Conservation (phyloP, 768 basidiomycete genomes). For the Lentinula lateritia region DNA sequence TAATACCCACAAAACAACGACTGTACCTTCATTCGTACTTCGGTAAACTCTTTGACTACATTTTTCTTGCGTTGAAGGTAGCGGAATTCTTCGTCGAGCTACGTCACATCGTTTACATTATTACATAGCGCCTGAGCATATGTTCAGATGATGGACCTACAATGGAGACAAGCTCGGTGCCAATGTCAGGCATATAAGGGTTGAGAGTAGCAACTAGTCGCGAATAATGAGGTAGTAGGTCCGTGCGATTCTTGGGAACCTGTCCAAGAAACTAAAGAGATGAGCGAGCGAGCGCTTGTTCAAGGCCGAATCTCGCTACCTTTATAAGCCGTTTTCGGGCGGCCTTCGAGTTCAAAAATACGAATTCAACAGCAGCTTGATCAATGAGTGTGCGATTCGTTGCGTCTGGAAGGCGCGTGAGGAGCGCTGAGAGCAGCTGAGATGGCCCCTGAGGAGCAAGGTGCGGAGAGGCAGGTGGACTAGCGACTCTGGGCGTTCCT, state of each 20-base stretch:
- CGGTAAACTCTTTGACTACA: constrained; percentile 83
- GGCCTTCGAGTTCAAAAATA: constrained; percentile 94
- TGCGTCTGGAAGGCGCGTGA: constrained; percentile 90
- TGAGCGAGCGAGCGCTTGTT: constrained; percentile 5
- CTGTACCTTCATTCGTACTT: constrained; percentile 70
- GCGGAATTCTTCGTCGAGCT: constrained; percentile 97
- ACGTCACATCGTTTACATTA: constrained; percentile 9
- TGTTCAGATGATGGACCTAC: constrained; percentile 40
- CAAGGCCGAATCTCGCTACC: constrained; percentile 33
- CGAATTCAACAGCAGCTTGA: constrained; percentile 92
- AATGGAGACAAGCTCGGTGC: constrained; percentile 70
- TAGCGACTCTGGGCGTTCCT: constrained; percentile 57
- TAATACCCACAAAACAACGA: constrained; percentile 19
- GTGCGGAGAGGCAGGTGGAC: constrained; percentile 60
- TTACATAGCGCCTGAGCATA: background rate
- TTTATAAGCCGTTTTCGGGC: constrained; percentile 87
- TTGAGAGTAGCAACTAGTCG: constrained; percentile 84
- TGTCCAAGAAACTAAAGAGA: constrained; percentile 69
- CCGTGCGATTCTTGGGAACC: constrained; percentile 82
- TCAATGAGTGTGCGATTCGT: constrained; percentile 87
- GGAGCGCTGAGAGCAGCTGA: constrained; percentile 84
- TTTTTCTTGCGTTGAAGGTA: constrained; percentile 94
- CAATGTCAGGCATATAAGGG: constrained; percentile 92
- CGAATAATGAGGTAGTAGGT: constrained; percentile 91
- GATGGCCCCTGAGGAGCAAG: constrained; percentile 87